A percentile compares a stretch with the other conserved stretches of the same genome.
Evolutionary conservation across 202 grass and related monocot species (phyloP).

Genomic region (Digitaria exilis): DNA sequence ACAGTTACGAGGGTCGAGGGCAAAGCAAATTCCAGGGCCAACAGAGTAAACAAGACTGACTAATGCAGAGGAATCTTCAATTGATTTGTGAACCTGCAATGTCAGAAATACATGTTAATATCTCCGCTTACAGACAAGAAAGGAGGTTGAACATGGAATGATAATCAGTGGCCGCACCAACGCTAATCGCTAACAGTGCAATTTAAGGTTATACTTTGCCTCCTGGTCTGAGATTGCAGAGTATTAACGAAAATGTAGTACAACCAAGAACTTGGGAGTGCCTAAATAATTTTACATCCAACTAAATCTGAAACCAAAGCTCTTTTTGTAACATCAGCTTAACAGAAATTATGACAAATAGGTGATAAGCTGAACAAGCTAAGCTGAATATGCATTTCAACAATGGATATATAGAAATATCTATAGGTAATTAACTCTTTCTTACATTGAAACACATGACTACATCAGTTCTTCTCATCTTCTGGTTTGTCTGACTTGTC

Average conservation of each 20-base stretch:
- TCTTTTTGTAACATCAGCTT: not conserved
- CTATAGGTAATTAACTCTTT: not conserved
- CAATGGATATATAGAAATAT: not conserved
- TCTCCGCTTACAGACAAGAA: not conserved
- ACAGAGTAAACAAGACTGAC: slow-evolving; percentile 19
- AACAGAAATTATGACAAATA: not conserved
- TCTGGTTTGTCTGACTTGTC: slow-evolving; percentile 70
- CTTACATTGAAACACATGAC: slow-evolving; percentile 41
- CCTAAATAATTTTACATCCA: not conserved
- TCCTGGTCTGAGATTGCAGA: not conserved
- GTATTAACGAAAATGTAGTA: not conserved
- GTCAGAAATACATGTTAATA: not conserved
- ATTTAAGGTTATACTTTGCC: not conserved
- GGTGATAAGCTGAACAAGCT: not conserved
- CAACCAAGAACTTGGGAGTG: not conserved
- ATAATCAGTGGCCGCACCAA: not conserved
- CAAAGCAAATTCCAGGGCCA: slow-evolving; percentile 31
- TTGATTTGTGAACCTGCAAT: slow-evolving; percentile 24
- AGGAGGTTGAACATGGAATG: not conserved
- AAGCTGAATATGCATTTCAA: slow-evolving; percentile 15
- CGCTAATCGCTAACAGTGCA: not conserved
- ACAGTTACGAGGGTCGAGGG: slow-evolving; percentile 28
- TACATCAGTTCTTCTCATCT: slow-evolving; percentile 52
- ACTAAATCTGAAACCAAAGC: not conserved
- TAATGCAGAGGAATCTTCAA: slow-evolving; percentile 27